phyloP scores from a whole-genome alignment of 139 green algal species.

The Chlorella ohadii region DNA sequence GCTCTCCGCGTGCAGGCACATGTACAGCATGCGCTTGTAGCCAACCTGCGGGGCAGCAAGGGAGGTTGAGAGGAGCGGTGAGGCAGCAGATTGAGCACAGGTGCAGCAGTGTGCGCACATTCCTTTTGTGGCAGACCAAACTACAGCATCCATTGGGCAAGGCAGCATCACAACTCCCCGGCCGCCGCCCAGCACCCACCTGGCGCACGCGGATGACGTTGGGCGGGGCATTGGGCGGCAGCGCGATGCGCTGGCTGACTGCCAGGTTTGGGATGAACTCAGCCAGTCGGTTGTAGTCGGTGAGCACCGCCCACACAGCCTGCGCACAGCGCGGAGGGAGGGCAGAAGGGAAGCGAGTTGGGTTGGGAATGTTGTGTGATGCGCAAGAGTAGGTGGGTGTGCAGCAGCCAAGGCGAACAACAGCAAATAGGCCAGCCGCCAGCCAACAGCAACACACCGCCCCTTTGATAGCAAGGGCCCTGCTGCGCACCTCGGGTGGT shows the following conservation, averaged over 20 bases:
- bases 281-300: conserved; percentile 60
- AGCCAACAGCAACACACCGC: too few species aligned
- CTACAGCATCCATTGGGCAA: not conserved
- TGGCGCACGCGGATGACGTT: conserved; percentile 56
- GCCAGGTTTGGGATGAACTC: conserved; percentile 70
- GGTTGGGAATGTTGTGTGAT: too few species aligned
- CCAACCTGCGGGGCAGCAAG: conserved; percentile 50
- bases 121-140: too few species aligned
- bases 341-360: not conserved
- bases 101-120: too few species aligned
- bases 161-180: not conserved
- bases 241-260: conserved; percentile 51
- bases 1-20: conserved; percentile 65
- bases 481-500: conserved; percentile 17
- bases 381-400: too few species aligned
- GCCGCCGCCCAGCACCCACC: not conserved
- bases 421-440: too few species aligned
- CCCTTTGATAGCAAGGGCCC: too few species aligned
- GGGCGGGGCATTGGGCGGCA: conserved; percentile 23
- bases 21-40: conserved; percentile 68
- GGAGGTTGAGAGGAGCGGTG: not conserved
- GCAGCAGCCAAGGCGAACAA: too few species aligned
- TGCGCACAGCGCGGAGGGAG: not conserved
- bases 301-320: conserved; percentile 29
- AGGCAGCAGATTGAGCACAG: not conserved